A percentile compares a stretch with the other conserved stretches of the same genome.
Conservation (phyloP, 108 stramenopile genomes). For the Stephanodiscus triporus region DNA sequence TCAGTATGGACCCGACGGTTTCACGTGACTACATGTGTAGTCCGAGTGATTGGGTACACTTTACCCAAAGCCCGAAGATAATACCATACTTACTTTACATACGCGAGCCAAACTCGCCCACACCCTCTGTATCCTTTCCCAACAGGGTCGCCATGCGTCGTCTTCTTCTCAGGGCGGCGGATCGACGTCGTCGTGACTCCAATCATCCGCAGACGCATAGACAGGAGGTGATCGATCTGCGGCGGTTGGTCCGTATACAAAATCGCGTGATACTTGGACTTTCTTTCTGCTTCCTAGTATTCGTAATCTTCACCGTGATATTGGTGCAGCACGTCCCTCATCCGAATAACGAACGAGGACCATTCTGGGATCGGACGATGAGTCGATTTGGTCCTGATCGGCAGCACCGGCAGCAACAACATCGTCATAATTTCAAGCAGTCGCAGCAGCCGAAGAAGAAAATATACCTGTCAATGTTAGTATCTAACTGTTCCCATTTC, state of each 20-base stretch:
- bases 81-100: too few relatives aligned
- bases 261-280: conserved; percentile 10
- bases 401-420: background rate
- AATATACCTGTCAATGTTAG: background rate
- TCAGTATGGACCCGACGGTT: too few relatives aligned
- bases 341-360: background rate
- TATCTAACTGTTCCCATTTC: conserved; percentile 3
- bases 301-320: background rate
- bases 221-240: background rate
- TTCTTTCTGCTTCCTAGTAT: background rate
- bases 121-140: too few relatives aligned
- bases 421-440: background rate
- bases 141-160: too few relatives aligned
- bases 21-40: too few relatives aligned
- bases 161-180: too few relatives aligned
- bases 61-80: too few relatives aligned
- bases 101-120: too few relatives aligned
- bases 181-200: background rate
- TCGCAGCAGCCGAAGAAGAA: background rate
- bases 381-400: background rate
- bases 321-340: conserved; percentile 5
- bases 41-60: too few relatives aligned
- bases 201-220: background rate
- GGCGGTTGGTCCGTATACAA: conserved; percentile 4
- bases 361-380: background rate